Evolutionary conservation across 176 grass and related monocot species (phyloP), one percentile per base, ranked within the genome.

Genomic region (Eragrostis curvula): DNA sequence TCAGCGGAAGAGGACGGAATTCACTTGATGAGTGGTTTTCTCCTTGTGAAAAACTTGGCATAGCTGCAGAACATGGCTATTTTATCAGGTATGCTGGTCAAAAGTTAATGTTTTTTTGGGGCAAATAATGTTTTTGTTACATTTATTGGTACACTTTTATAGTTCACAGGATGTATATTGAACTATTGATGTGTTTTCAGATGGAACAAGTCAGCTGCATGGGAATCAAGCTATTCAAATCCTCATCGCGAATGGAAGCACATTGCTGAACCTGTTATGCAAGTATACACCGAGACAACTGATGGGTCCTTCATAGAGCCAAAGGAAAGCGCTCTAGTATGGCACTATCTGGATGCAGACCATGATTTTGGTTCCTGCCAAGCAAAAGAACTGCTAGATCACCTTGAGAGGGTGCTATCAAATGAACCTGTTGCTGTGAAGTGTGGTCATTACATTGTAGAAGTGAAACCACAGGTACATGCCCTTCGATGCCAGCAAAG

Each of bases 381-480:
- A 92, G 95, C 95, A 24, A 97, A 97, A 77, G 92, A 97, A 66
- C 73, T 97, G 62, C 70, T 92, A 45, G 84, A 80, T 76, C 95
- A 98, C 91, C 88, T 98, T 55, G 95, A 94, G 71, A 94, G 84
- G 69, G 95, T 98, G 66, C 86, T 98, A 75, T 89, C 92, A 9
- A 98, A 98, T 75, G 95, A 95, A 70, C 95, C 92, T 60, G 95
- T 95, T 78, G 88, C 85, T 49, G 95, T 98, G n/a, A 95, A 90
- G 73, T 57, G 86, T 27, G 95, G 95, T 42, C 95, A 98, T 55
- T 89, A 91, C 73, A 98, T 98, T 55, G 92, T 98, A 5, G 95
- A 98, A 93, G 92, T 98, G 23, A 98, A 98, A 85, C 92, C 86
- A 5, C 95, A 94, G 95, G 95, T 98, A 52, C 43, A 27, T 58